Conservation (phyloP, 1,284 basidiomycete genomes). For the Leccinum fallax region DNA sequence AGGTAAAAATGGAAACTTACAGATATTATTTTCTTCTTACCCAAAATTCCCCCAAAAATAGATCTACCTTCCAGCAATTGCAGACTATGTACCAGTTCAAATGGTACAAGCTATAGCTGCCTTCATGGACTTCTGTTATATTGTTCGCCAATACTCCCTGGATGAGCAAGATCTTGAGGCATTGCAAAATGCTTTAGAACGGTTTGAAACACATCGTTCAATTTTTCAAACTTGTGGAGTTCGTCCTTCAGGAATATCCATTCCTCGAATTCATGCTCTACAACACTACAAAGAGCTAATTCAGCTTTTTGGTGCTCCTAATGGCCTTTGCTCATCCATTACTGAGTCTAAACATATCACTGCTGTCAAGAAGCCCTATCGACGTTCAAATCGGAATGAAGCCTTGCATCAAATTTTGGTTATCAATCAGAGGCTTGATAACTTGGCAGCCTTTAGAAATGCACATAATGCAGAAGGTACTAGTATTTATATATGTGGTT, state of each 20-base stretch:
- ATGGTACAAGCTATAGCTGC: constrained; percentile 11
- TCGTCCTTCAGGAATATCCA: background rate
- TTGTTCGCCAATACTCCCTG: background rate
- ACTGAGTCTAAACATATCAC: background rate
- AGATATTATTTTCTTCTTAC: background rate
- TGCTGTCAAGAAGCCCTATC: background rate
- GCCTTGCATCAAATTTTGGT: background rate
- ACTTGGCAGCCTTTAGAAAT: too few relatives aligned
- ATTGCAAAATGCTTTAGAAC: background rate
- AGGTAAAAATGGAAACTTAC: background rate
- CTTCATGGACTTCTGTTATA: constrained; percentile 16
- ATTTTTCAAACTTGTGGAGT: background rate
- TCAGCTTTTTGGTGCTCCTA: background rate
- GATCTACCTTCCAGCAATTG: constrained; percentile 16
- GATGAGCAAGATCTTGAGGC: background rate
- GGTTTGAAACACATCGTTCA: background rate
- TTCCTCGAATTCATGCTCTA: background rate
- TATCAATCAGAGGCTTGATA: background rate
- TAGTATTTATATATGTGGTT: too few relatives aligned
- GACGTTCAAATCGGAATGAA: background rate
- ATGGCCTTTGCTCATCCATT: background rate
- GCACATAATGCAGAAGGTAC: too few relatives aligned
- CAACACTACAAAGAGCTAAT: background rate
- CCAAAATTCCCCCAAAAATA: background rate
- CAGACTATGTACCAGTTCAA: constrained; percentile 8